Conservation (phyloP, 441 rosid species). For the Arabidopsis hybrid region DNA sequence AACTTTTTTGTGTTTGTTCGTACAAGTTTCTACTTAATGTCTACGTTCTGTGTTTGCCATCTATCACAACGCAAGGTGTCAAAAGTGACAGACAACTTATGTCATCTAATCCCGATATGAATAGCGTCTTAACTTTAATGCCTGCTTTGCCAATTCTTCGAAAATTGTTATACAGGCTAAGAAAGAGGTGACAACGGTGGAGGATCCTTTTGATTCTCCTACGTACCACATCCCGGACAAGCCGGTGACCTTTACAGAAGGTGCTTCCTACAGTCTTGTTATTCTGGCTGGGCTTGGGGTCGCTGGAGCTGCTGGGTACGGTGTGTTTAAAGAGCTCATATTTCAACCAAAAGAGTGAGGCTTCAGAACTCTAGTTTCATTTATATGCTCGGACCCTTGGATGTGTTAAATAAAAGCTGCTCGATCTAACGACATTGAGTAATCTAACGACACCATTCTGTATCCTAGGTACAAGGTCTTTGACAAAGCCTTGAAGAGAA, state of each 20-base stretch:
- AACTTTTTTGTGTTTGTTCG: conserved; percentile 2
- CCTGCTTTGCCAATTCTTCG: conserved; percentile 11
- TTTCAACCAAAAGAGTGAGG: conserved; percentile 97
- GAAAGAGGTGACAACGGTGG: conserved; percentile 80
- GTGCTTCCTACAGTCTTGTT: conserved; percentile 87
- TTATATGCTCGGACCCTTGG: conserved; percentile 22
- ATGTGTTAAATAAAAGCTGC: too few species aligned
- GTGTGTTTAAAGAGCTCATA: conserved; percentile 87
- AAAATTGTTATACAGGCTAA: conserved; percentile 57
- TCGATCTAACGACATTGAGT: too few species aligned
- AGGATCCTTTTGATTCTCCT: conserved; percentile 97
- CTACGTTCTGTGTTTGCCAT: conserved; percentile 15
- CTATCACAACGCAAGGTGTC: conserved; percentile 19
- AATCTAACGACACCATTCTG: conserved; percentile 18
- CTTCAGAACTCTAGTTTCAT: conserved; percentile 32
- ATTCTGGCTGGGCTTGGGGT: conserved; percentile 93
- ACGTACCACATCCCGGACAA: conserved; percentile 94
- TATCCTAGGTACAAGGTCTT: conserved; percentile 77
- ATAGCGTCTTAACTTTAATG: conserved; percentile 1
- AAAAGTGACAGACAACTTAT: neutral
- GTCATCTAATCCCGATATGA: conserved; percentile 6
- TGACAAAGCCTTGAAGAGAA: conserved; percentile 84
- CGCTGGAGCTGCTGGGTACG: conserved; percentile 94
- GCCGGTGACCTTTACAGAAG: conserved; percentile 92
- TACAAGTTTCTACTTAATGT: conserved; percentile 12